phyloP scores from a whole-genome alignment of 371 early-diverging fungal species.

The Mortierella sp. region DNA sequence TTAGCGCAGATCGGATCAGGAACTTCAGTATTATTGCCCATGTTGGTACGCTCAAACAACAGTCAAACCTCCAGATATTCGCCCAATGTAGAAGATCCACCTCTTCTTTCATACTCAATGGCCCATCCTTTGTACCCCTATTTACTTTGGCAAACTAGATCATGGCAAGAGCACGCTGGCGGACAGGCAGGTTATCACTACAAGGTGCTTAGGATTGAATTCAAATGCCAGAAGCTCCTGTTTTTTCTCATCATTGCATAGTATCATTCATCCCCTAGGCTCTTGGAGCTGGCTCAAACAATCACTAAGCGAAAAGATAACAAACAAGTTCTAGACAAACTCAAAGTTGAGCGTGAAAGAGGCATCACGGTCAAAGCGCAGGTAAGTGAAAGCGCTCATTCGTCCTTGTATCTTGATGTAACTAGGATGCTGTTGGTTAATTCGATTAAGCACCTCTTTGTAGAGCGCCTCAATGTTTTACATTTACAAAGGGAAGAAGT shows the following conservation, averaged over 20 bases:
- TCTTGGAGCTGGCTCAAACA: constrained; percentile 87
- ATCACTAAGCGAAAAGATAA: constrained; percentile 77
- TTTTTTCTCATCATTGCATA: constrained; percentile 7
- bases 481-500: constrained; percentile 76
- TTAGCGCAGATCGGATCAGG: constrained; percentile 86
- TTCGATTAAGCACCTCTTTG: background rate
- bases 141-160: constrained; percentile 60
- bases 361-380: constrained; percentile 99
- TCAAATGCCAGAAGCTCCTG: background rate
- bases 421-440: background rate
- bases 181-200: constrained; percentile 68
- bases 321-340: constrained; percentile 94
- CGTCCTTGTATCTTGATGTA: background rate
- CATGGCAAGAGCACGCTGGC: constrained; percentile 97
- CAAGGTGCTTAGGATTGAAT: background rate
- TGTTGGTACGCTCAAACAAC: constrained; percentile 76
- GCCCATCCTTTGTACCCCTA: background rate
- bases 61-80: too few species aligned
- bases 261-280: constrained; percentile 50
- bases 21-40: constrained; percentile 98
- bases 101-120: background rate
- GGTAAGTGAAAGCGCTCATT: constrained; percentile 57
- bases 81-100: background rate
- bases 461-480: constrained; percentile 93
- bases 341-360: constrained; percentile 94